Conservation (phyloP, 163 green algal species). For the Chlamydomonas reinhardtii region DNA sequence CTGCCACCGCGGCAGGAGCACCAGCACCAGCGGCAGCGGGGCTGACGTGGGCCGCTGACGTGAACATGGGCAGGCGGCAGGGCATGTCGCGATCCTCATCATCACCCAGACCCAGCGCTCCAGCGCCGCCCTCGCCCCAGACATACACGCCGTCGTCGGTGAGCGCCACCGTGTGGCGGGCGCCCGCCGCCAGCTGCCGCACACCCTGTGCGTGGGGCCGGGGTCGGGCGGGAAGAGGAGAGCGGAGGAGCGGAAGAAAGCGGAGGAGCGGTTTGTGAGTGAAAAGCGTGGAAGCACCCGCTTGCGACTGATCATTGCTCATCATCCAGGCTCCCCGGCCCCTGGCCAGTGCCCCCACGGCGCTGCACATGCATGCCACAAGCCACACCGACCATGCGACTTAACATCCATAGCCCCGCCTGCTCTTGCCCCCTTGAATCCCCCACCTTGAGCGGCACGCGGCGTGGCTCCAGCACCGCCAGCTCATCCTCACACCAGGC, state of each 20-base stretch:
- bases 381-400: too few species aligned
- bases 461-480: slow-evolving; percentile 57
- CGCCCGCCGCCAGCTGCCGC: slow-evolving; percentile 73
- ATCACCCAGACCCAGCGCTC: slow-evolving; percentile 81
- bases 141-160: slow-evolving; percentile 75
- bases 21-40: not conserved
- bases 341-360: too few species aligned
- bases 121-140: slow-evolving; percentile 79
- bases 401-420: too few species aligned
- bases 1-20: not conserved
- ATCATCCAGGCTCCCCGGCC: too few species aligned
- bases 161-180: slow-evolving; percentile 83
- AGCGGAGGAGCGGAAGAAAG: not conserved
- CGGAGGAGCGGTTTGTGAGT: too few species aligned
- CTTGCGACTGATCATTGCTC: too few species aligned
- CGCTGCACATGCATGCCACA: too few species aligned
- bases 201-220: slow-evolving; percentile 69
- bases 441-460: slow-evolving; percentile 64
- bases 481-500: not conserved
- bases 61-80: slow-evolving; percentile 43
- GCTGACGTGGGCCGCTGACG: not conserved
- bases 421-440: too few species aligned
- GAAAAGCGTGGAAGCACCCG: too few species aligned
- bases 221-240: not conserved
- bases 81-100: slow-evolving; percentile 65